phyloP scores from a whole-genome alignment of 495 filamentous ascomycete species.

The Aspergillus bridgeri region DNA sequence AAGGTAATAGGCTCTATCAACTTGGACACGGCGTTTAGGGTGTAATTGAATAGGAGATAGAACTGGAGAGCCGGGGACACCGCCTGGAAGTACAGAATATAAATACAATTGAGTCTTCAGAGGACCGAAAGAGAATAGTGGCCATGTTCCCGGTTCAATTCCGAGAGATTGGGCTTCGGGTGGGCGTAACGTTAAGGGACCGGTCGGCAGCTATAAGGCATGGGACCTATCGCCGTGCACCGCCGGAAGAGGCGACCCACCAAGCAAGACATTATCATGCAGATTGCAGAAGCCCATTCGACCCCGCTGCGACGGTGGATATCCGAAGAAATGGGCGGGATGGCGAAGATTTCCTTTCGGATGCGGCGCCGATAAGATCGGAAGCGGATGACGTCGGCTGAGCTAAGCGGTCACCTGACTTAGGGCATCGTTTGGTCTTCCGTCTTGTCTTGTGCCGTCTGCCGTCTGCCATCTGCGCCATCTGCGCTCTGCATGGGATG shows the following conservation, averaged over 20 bases:
- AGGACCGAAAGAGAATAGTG: neutral
- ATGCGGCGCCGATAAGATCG: constrained; percentile 22
- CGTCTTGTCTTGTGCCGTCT: no score
- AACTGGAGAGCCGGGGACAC: neutral
- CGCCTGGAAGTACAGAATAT: neutral
- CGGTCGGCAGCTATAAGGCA: constrained; percentile 7
- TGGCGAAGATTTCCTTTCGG: constrained; percentile 11
- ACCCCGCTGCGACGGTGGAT: constrained; percentile 11
- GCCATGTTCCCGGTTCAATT: constrained; percentile 10
- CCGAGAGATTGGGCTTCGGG: constrained; percentile 15
- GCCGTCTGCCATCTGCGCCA: no score
- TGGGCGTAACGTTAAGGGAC: constrained; percentile 8
- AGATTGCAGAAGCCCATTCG: neutral
- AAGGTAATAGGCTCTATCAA: neutral
- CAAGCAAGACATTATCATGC: neutral
- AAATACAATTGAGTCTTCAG: neutral
- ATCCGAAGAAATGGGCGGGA: constrained; percentile 5
- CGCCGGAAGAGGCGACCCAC: neutral
- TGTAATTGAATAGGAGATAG: neutral
- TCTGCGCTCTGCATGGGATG: no score
- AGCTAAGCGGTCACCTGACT: neutral
- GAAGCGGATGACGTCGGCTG: constrained; percentile 9
- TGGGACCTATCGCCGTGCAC: neutral
- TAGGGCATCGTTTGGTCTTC: neutral
- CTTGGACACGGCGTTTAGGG: neutral